Conservation (phyloP, 2,329 filamentous ascomycete species). For the Cercospora berteroae region DNA sequence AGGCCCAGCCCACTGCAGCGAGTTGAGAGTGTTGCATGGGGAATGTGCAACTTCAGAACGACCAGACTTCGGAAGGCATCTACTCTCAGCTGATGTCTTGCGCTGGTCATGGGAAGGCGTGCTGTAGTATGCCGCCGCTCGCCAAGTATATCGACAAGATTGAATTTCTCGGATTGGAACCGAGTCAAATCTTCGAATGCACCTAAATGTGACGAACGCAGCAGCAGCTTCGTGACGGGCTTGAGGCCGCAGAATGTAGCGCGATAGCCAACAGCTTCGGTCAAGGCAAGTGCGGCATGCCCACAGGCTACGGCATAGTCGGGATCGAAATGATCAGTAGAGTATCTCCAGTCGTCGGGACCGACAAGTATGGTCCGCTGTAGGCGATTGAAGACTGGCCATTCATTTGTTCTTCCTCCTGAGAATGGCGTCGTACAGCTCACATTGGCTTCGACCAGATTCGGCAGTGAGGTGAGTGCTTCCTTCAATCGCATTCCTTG, state of each 20-base stretch:
- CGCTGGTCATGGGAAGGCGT: neutral
- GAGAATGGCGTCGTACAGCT: conserved; percentile 17
- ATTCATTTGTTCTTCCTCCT: conserved; percentile 13
- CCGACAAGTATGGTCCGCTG: neutral
- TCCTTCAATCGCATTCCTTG: conserved; percentile 21
- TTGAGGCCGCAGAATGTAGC: conserved; percentile 19
- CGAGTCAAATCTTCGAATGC: conserved; percentile 7
- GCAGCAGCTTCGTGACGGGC: conserved; percentile 14
- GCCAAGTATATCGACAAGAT: neutral
- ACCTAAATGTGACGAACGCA: conserved; percentile 20
- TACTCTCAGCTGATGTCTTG: conserved; percentile 9
- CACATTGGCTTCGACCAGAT: conserved; percentile 21
- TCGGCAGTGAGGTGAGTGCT: conserved; percentile 25
- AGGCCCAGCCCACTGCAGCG: neutral
- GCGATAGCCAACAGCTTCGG: conserved; percentile 23
- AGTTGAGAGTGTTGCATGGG: conserved; percentile 16
- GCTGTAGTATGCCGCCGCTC: neutral
- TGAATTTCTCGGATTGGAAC: neutral
- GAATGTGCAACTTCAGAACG: conserved; percentile 16
- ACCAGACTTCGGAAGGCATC: conserved; percentile 18
- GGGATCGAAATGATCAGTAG: conserved; percentile 3
- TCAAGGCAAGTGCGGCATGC: conserved; percentile 22
- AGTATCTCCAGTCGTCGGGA: conserved; percentile 24
- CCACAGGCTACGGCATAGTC: conserved; percentile 13
- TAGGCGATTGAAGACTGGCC: conserved; percentile 25